These are phyloP conservation scores for Globisporangium nagaii DNA, from an alignment of 352 stramenopile genomes.

Conservation along the genomic window DNA sequence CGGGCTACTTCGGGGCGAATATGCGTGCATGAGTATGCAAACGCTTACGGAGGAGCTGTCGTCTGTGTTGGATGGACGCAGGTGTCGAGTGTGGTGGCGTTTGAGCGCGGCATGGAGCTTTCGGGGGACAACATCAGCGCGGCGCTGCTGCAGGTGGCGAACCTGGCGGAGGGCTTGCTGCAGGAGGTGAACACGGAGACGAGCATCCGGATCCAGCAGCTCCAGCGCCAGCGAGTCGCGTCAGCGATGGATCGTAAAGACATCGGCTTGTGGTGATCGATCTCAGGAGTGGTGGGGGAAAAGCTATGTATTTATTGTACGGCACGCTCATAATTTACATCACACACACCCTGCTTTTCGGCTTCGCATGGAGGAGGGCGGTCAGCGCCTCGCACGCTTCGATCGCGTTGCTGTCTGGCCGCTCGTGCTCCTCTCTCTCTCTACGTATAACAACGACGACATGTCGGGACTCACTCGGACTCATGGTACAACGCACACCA, in stretches of 20 bases:
- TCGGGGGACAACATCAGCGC: conserved; percentile 16
- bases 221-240: conserved; percentile 24
- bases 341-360: background rate
- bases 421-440: background rate
- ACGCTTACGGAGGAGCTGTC: background rate
- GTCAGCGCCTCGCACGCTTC: background rate
- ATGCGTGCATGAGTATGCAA: too few relatives aligned
- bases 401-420: background rate
- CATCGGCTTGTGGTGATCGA: conserved; percentile 8
- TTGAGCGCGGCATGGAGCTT: conserved; percentile 25
- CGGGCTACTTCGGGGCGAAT: too few relatives aligned
- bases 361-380: too few relatives aligned
- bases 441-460: background rate
- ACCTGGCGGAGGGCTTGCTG: conserved; percentile 29
- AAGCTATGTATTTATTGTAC: conserved; percentile 2
- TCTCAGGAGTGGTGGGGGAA: background rate
- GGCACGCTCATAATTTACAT: conserved; percentile 1
- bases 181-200: conserved; percentile 33
- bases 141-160: conserved; percentile 30
- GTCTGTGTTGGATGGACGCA: conserved; percentile 1
- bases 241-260: background rate
- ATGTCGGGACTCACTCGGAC: too few relatives aligned
- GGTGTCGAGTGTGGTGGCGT: conserved; percentile 23
- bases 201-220: conserved; percentile 32
- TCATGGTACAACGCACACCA: too few relatives aligned